Conservation (phyloP, 208 protist genomes). For the Trypanosoma avium region DNA sequence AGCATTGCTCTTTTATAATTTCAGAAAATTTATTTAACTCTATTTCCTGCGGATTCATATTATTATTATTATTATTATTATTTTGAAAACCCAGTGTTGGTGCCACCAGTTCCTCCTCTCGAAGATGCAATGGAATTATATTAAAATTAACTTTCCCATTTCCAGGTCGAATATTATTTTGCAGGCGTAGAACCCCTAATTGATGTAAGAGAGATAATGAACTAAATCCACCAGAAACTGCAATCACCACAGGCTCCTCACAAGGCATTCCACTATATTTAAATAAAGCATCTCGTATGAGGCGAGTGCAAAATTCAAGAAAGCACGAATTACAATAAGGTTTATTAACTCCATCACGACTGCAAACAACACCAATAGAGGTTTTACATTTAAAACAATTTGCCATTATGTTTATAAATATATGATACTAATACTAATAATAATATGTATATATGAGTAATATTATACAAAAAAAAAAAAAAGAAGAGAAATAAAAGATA, state of each 20-base stretch:
- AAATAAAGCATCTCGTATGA: slow-evolving; percentile 55
- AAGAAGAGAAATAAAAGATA: no score
- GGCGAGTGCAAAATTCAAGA: slow-evolving; percentile 49
- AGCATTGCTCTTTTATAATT: slow-evolving; percentile 45
- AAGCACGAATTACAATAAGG: slow-evolving; percentile 81
- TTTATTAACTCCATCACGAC: slow-evolving; percentile 63
- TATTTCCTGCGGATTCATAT: background rate
- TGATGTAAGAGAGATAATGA: slow-evolving; percentile 76
- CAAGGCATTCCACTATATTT: slow-evolving; percentile 55
- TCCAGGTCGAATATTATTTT: slow-evolving; percentile 26
- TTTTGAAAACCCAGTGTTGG: slow-evolving; percentile 19
- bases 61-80: background rate
- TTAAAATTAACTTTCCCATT: slow-evolving; percentile 27
- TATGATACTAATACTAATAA: background rate
- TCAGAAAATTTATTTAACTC: background rate
- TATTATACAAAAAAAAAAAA: background rate
- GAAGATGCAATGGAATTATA: slow-evolving; percentile 66
- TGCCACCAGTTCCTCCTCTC: slow-evolving; percentile 62
- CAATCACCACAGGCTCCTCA: slow-evolving; percentile 64
- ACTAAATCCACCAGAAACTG: slow-evolving; percentile 64
- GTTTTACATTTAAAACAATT: slow-evolving; percentile 80
- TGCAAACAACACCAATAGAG: slow-evolving; percentile 38
- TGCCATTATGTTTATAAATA: background rate
- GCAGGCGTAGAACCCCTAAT: slow-evolving; percentile 47
- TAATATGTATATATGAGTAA: slow-evolving; percentile 4